These are phyloP conservation scores for Tricholoma terreum DNA, from an alignment of 768 basidiomycete genomes.

Conservation along the genomic window DNA sequence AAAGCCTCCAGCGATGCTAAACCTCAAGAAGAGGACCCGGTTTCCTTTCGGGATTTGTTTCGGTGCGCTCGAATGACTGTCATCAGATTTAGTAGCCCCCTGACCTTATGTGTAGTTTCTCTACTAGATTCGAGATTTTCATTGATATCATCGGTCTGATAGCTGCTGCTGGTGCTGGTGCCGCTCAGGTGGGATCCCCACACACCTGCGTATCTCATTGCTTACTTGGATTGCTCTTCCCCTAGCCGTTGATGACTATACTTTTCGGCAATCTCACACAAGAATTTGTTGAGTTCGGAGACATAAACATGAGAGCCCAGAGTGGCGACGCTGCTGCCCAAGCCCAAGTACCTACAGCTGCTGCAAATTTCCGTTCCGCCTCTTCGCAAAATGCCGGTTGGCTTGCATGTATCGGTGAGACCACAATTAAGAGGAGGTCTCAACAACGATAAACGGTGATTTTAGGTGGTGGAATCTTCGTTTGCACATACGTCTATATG, in stretches of 20 bases:
- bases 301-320: slow-evolving; percentile 19
- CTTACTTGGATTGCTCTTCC: background rate
- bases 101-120: slow-evolving; percentile 46
- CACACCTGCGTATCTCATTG: background rate
- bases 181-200: slow-evolving; percentile 63
- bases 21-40: too few relatives aligned
- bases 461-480: slow-evolving; percentile 69
- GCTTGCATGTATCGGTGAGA: slow-evolving; percentile 62
- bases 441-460: too few relatives aligned
- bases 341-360: slow-evolving; percentile 31
- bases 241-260: slow-evolving; percentile 71
- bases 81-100: too few relatives aligned
- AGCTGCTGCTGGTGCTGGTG: slow-evolving; percentile 72
- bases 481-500: slow-evolving; percentile 74
- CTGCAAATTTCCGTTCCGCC: slow-evolving; percentile 44
- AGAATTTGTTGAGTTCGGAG: slow-evolving; percentile 61
- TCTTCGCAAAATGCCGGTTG: slow-evolving; percentile 61
- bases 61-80: too few relatives aligned
- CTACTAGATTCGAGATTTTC: slow-evolving; percentile 64
- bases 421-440: too few relatives aligned
- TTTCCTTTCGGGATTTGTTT: too few relatives aligned
- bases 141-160: slow-evolving; percentile 72
- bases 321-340: slow-evolving; percentile 26
- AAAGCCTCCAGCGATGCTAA: too few relatives aligned
- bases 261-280: slow-evolving; percentile 82